These are phyloP conservation scores for Tylopilus subfusipes DNA, from an alignment of 768 basidiomycete species.

Conservation along the genomic window DNA sequence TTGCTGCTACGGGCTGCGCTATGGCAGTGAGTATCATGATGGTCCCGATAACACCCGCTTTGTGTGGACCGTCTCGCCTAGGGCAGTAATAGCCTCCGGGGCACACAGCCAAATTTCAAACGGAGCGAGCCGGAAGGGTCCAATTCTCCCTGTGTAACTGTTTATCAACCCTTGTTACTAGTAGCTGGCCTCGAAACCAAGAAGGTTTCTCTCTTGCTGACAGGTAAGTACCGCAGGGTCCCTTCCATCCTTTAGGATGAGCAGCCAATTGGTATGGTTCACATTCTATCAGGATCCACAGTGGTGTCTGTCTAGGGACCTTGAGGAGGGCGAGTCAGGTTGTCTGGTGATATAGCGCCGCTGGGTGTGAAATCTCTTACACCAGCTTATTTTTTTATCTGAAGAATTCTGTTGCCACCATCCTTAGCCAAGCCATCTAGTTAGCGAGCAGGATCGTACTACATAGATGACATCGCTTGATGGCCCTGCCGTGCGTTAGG, in stretches of 20 bases:
- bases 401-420: neutral
- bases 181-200: constrained; percentile 1
- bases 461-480: neutral
- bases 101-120: neutral
- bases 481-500: constrained; percentile 5
- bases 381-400: neutral
- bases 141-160: neutral
- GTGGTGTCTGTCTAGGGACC: neutral
- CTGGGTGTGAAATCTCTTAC: constrained; percentile 16
- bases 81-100: constrained; percentile 8
- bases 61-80: neutral
- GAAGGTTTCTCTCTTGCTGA: neutral
- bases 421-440: neutral
- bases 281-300: neutral
- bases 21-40: neutral
- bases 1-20: neutral
- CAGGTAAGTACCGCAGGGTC: neutral
- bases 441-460: neutral
- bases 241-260: neutral
- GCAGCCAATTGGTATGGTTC: neutral
- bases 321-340: neutral
- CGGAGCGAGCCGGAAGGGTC: constrained; percentile 7
- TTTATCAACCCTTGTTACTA: constrained; percentile 9
- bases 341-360: constrained; percentile 6
- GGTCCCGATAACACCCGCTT: neutral